phyloP scores from a whole-genome alignment of 192 early-diverging fungal genomes.

The Obelidium mucronatum region DNA sequence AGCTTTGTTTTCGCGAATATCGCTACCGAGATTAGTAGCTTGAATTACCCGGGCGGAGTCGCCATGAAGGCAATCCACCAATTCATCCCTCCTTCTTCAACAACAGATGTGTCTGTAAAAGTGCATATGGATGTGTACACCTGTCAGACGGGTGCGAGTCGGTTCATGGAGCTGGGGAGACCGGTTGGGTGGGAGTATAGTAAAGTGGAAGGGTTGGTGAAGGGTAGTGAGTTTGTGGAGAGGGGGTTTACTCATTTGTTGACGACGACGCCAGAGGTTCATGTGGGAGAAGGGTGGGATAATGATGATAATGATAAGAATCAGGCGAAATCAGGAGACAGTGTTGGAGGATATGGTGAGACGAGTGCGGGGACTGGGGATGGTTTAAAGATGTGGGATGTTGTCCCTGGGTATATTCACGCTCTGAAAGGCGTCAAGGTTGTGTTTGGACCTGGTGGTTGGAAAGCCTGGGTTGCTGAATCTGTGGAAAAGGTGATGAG shows the following conservation, averaged over 20 bases:
- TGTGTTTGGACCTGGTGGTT: constrained; percentile 27
- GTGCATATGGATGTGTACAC: constrained; percentile 35
- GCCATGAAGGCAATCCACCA: constrained; percentile 73
- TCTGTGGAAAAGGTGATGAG: constrained; percentile 17
- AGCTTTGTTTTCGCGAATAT: constrained; percentile 15
- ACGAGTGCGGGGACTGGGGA: not conserved
- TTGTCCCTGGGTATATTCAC: constrained; percentile 13
- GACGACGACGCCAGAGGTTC: constrained; percentile 29
- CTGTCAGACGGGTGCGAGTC: constrained; percentile 20
- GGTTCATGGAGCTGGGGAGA: constrained; percentile 19
- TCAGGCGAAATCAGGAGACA: too few species aligned
- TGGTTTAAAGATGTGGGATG: constrained; percentile 1
- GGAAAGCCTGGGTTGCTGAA: constrained; percentile 15
- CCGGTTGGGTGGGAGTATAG: constrained; percentile 27
- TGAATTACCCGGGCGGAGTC: constrained; percentile 91
- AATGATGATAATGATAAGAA: not conserved
- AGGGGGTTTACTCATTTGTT: constrained; percentile 35
- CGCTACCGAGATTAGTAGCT: constrained; percentile 58
- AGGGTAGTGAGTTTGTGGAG: constrained; percentile 6
- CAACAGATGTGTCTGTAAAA: not conserved
- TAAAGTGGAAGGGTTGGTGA: constrained; percentile 29
- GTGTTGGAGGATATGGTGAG: too few species aligned
- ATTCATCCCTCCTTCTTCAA: not conserved
- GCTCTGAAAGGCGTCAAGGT: constrained; percentile 26
- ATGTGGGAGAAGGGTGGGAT: constrained; percentile 18